These are phyloP conservation scores for Barnettozyma salicaria DNA, from an alignment of 805 yeast genomes.

Conservation along the genomic window DNA sequence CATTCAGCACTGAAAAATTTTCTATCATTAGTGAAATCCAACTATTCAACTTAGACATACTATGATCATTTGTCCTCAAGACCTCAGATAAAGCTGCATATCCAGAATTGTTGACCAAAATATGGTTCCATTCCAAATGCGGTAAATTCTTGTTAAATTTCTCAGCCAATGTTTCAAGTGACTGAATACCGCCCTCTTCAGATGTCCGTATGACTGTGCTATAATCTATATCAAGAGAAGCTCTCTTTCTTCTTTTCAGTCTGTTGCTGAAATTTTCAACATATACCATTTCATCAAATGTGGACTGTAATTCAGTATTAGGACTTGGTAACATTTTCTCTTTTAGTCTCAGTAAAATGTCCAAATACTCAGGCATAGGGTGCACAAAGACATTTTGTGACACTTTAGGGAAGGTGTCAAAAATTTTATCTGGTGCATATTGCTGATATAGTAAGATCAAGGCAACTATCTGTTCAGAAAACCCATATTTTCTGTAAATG, in stretches of 20 bases:
- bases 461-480: constrained; percentile 19
- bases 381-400: constrained; percentile 24
- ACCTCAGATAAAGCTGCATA: constrained; percentile 8
- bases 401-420: constrained; percentile 24
- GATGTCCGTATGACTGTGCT: constrained; percentile 2
- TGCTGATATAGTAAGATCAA: constrained; percentile 22
- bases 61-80: constrained; percentile 1
- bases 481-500: constrained; percentile 18
- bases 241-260: constrained; percentile 16
- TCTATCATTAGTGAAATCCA: constrained; percentile 14
- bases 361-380: constrained; percentile 14
- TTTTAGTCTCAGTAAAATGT: constrained; percentile 7
- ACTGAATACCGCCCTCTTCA: constrained; percentile 5
- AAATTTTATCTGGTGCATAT: constrained; percentile 21
- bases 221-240: constrained; percentile 6
- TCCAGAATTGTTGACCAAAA: constrained; percentile 11
- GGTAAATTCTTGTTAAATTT: constrained; percentile 3
- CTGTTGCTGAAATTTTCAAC: constrained; percentile 13
- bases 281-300: constrained; percentile 6
- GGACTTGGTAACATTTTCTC: too few species aligned
- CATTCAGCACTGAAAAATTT: not conserved
- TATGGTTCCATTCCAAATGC: constrained; percentile 9
- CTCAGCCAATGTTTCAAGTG: constrained; percentile 7
- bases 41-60: constrained; percentile 6
- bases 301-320: not conserved